Conservation (phyloP, 1,284 basidiomycete genomes). For the Hortiboletus rubellus region DNA sequence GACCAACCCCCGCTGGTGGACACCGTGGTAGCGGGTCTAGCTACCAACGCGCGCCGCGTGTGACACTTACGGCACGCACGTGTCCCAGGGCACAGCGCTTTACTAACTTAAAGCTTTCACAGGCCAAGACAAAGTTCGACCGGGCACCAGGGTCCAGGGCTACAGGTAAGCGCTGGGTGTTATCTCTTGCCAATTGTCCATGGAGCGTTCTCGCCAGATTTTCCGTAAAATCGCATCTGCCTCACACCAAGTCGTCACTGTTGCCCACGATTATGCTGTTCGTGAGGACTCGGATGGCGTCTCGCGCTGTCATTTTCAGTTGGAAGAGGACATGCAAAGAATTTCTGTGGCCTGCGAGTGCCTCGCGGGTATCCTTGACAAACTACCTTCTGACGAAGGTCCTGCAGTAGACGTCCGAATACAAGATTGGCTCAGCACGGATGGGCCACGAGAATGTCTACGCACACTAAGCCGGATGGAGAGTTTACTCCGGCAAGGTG, state of each 20-base stretch:
- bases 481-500: not conserved
- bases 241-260: not conserved
- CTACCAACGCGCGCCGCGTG: too few species aligned
- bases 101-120: not conserved
- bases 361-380: not conserved
- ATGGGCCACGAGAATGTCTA: not conserved
- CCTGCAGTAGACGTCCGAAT: not conserved
- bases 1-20: too few species aligned
- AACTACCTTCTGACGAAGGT: not conserved
- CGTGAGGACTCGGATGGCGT: not conserved
- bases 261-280: constrained; percentile 6
- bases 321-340: constrained; percentile 7
- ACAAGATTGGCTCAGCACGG: constrained; percentile 2
- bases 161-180: not conserved
- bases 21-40: too few species aligned
- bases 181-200: not conserved
- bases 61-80: too few species aligned
- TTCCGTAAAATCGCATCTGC: not conserved
- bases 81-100: too few species aligned
- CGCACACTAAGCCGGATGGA: not conserved
- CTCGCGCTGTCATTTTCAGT: not conserved
- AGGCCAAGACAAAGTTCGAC: not conserved
- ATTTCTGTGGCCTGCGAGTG: constrained; percentile 3
- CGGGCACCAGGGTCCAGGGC: too few species aligned
- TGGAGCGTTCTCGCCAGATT: constrained; percentile 7